Percentiles rank a stretch among this genome's conserved stretches.
These are phyloP conservation scores for Glycyrrhiza uralensis DNA, from an alignment of 306 rosid genomes.

Conservation along the genomic window DNA sequence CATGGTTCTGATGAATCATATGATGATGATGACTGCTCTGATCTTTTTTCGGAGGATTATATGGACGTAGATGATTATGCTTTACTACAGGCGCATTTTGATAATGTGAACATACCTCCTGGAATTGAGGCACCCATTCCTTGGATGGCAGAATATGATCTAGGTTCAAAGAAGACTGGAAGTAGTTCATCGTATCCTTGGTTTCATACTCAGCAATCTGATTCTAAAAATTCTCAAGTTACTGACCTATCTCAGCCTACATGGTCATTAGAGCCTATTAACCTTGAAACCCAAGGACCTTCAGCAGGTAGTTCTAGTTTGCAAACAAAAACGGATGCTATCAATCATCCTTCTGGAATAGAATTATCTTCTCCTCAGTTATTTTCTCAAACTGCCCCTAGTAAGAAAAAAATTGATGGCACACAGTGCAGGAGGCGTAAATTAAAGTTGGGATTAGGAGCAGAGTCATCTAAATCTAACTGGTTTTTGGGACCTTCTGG, in stretches of 20 bases:
- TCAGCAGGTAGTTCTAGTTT: slow-evolving; percentile 32
- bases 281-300: slow-evolving; percentile 15
- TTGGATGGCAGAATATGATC: slow-evolving; percentile 46
- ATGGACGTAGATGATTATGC: slow-evolving; percentile 57
- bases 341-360: slow-evolving; percentile 25
- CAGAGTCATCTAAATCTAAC: slow-evolving; percentile 40
- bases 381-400: slow-evolving; percentile 30
- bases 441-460: slow-evolving; percentile 38
- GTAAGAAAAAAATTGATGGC: slow-evolving; percentile 37
- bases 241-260: slow-evolving; percentile 23
- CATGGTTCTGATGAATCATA: slow-evolving; percentile 48
- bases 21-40: slow-evolving; percentile 41
- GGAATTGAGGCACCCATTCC: slow-evolving; percentile 82
- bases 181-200: slow-evolving; percentile 31
- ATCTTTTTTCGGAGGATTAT: slow-evolving; percentile 42
- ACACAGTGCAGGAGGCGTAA: slow-evolving; percentile 30
- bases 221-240: slow-evolving; percentile 15
- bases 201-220: slow-evolving; percentile 26
- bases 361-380: slow-evolving; percentile 25
- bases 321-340: slow-evolving; percentile 23
- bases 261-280: slow-evolving; percentile 29
- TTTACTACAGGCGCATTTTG: slow-evolving; percentile 60
- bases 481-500: slow-evolving; percentile 44
- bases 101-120: slow-evolving; percentile 63
- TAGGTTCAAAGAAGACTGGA: slow-evolving; percentile 28